Percentiles rank a stretch among this genome's conserved stretches.
phyloP scores from a whole-genome alignment of 225 moss, liverwort and hornwort species.

The Climacium dendroides region DNA sequence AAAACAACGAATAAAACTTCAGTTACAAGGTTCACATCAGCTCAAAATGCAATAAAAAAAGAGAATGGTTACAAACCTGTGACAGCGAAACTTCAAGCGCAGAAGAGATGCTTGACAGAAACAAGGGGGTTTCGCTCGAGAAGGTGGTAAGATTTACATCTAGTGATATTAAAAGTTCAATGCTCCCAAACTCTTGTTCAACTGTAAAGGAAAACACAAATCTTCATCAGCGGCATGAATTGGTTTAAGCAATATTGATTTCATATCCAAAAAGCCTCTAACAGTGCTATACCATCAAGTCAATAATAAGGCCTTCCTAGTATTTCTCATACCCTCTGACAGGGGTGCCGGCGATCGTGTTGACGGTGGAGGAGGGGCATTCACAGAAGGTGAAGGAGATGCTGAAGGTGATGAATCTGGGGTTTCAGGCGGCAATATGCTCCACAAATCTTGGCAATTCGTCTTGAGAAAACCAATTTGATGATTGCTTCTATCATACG shows the following conservation, averaged over 20 bases:
- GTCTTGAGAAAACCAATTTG: slow-evolving; percentile 83
- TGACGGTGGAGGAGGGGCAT: not conserved
- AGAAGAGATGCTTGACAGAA: slow-evolving; percentile 58
- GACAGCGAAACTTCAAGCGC: slow-evolving; percentile 39
- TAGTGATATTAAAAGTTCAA: slow-evolving; percentile 54
- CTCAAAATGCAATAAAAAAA: not conserved
- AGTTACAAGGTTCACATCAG: not conserved
- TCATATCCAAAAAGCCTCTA: not conserved
- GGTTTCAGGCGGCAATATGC: slow-evolving; percentile 26
- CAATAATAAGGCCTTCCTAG: not conserved
- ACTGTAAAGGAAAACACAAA: slow-evolving; percentile 5
- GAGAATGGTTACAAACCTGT: slow-evolving; percentile 27
- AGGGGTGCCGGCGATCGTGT: slow-evolving; percentile 7
- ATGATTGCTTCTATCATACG: slow-evolving; percentile 62
- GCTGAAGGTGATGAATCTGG: not conserved
- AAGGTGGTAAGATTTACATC: slow-evolving; percentile 45
- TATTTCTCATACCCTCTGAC: slow-evolving; percentile 6
- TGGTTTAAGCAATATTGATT: not conserved
- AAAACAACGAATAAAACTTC: not conserved
- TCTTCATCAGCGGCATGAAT: not conserved
- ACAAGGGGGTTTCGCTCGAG: slow-evolving; percentile 27
- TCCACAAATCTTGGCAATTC: slow-evolving; percentile 80
- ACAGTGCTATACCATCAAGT: not conserved
- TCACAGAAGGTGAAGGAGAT: not conserved
- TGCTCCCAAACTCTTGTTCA: slow-evolving; percentile 37